These are phyloP conservation scores for Massarina eburnea DNA, from an alignment of 2,329 filamentous ascomycete species.

Conservation along the genomic window DNA sequence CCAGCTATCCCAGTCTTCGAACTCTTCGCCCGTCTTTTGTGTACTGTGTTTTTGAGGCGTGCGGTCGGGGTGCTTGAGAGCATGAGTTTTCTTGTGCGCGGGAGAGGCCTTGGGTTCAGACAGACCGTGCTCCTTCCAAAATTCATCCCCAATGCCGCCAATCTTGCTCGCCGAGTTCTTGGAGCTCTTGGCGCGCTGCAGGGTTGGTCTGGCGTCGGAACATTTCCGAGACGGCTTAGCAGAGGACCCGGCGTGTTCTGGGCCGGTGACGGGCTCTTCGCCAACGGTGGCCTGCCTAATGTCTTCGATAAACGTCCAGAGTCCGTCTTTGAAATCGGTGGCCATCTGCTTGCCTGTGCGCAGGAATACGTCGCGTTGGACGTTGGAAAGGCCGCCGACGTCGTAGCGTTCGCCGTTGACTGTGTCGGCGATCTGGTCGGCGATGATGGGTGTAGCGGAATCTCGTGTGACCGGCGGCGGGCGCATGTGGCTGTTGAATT, in stretches of 20 bases:
- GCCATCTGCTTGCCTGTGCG: slow-evolving; percentile 72
- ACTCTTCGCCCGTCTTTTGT: slow-evolving; percentile 44
- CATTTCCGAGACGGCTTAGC: slow-evolving; percentile 31
- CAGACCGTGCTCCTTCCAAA: slow-evolving; percentile 48
- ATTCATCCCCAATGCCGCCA: slow-evolving; percentile 44
- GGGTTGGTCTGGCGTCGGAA: slow-evolving; percentile 31
- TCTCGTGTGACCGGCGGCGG: slow-evolving; percentile 17
- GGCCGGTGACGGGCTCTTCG: slow-evolving; percentile 62
- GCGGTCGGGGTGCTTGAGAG: slow-evolving; percentile 32
- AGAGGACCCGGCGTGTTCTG: slow-evolving; percentile 32
- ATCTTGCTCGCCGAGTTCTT: slow-evolving; percentile 31
- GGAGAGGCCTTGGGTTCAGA: slow-evolving; percentile 40
- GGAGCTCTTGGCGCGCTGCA: slow-evolving; percentile 36
- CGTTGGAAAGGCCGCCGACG: slow-evolving; percentile 28
- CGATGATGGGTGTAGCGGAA: slow-evolving; percentile 37
- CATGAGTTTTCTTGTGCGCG: slow-evolving; percentile 43
- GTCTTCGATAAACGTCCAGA: slow-evolving; percentile 95
- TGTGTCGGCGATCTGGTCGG: slow-evolving; percentile 27
- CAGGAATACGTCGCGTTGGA: slow-evolving; percentile 41
- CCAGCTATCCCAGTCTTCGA: slow-evolving; percentile 60
- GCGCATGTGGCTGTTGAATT: slow-evolving; percentile 6
- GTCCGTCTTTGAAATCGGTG: slow-evolving; percentile 82
- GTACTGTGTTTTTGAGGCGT: slow-evolving; percentile 40
- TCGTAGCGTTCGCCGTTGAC: slow-evolving; percentile 35
- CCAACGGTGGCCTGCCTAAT: slow-evolving; percentile 93